Evolutionary conservation across 2,329 filamentous ascomycete genomes (phyloP), one percentile per base, ranked within the genome.

Genomic region (Verticillium albo-atrum): DNA sequence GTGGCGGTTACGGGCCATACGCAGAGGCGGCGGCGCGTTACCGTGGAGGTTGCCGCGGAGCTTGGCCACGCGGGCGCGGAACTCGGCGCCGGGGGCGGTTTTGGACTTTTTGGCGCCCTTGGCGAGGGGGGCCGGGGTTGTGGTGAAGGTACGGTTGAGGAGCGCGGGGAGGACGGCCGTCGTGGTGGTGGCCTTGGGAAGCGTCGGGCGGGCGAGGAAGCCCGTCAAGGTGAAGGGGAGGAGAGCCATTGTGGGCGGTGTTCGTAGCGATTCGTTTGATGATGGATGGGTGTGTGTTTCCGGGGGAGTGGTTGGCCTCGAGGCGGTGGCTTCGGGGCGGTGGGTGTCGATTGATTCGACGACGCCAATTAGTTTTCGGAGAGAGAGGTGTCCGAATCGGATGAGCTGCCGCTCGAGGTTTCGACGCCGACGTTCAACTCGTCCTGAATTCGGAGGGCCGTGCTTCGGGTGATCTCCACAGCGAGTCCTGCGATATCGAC

Each of bases 1-100:
- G 75, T 87, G 85, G 59, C 95, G 88, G 75, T 89, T 90, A 67
- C 94, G 92, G 47, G 87, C 92, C 84, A 98, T 93, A 68, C 92
- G 89, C 65, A 99, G 85, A 1, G 95, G 93, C 0, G 84, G 77
- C 5, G 82, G 83, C 1, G 80, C 77, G n/a, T 71, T 72, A 30
- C 79, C 78, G 66, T 80, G 80, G 72, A 81, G 79, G 63, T 80
- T 79, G 56, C 74, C 68, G 60, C 75, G 76, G 60, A 82, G 73
- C 60, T 76, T 78, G 55, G 70, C 64, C 67, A 82, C 75, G 63
- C 77, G 76, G n/a, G 66, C 64, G 66, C 74, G 76, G 61, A 75
- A 75, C 55, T 74, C 75, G 27, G 71, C 75, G 55, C 65, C 63
- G 54, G 69, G 69, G 20, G 69, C 58, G 15, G 68, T 61, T 57